Conservation (phyloP, 345 rosid genomes). For the Camelina neglecta region DNA sequence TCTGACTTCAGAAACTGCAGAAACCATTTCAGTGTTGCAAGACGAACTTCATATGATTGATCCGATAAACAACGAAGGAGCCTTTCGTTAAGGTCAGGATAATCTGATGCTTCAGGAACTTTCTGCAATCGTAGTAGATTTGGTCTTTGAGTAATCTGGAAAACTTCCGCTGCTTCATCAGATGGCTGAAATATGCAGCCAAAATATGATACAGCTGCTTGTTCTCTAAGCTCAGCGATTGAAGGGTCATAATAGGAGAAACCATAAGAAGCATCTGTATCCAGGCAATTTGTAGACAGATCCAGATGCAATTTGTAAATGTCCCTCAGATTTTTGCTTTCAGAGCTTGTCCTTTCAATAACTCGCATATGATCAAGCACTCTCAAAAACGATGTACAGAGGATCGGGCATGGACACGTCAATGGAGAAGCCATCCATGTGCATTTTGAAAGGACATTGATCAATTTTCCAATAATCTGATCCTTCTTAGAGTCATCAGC, state of each 20-base stretch:
- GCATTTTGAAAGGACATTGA: slow-evolving; percentile 56
- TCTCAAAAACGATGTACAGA: slow-evolving; percentile 73
- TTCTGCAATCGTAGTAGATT: slow-evolving; percentile 29
- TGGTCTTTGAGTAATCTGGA: slow-evolving; percentile 50
- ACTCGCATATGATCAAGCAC: slow-evolving; percentile 82
- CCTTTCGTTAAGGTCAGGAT: slow-evolving; percentile 57
- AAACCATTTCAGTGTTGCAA: slow-evolving; percentile 86
- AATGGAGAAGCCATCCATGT: slow-evolving; percentile 80
- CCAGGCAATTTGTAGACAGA: slow-evolving; percentile 68
- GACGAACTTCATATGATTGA: slow-evolving; percentile 88
- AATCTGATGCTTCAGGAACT: slow-evolving; percentile 47
- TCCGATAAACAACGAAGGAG: slow-evolving; percentile 66
- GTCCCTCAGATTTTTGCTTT: slow-evolving; percentile 47
- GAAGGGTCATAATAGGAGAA: slow-evolving; percentile 80
- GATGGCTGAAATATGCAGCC: slow-evolving; percentile 72
- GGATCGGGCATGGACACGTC: slow-evolving; percentile 80
- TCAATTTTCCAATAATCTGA: slow-evolving; percentile 69
- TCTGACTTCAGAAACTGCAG: slow-evolving; percentile 62
- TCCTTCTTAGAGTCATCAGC: slow-evolving; percentile 76
- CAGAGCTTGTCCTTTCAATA: slow-evolving; percentile 57
- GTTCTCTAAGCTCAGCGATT: slow-evolving; percentile 77
- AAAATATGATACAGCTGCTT: slow-evolving; percentile 79
- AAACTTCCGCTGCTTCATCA: slow-evolving; percentile 52
- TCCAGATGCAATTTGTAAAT: slow-evolving; percentile 66
- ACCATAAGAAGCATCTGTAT: slow-evolving; percentile 58